Evolutionary conservation across 78 protist genomes (phyloP).

Genomic region (Emiliania huxleyi): DNA sequence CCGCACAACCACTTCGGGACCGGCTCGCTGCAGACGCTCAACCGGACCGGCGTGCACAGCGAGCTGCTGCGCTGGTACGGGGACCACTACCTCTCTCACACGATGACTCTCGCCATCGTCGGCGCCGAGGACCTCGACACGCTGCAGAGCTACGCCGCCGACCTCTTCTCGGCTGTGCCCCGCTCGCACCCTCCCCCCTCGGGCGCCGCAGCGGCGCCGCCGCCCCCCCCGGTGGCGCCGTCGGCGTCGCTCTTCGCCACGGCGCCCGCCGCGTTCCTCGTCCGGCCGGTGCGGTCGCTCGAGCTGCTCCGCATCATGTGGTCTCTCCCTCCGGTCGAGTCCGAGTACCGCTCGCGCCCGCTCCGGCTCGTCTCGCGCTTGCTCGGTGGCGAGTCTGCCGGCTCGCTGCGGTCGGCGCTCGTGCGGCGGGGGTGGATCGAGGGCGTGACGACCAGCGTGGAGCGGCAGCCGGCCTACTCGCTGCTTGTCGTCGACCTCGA

Average conservation of each 20-base stretch:
- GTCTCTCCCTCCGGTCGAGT: no score
- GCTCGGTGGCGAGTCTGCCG: constrained; percentile 16
- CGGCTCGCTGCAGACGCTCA: not conserved
- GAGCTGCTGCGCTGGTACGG: not conserved
- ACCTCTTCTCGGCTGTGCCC: not conserved
- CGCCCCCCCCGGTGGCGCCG: no score
- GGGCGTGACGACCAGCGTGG: not conserved
- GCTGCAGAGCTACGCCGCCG: not conserved
- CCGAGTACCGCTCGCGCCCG: not conserved
- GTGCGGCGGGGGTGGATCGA: not conserved
- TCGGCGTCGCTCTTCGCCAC: no score
- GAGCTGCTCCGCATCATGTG: no score
- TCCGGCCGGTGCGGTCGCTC: no score
- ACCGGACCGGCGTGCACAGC: not conserved
- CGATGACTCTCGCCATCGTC: not conserved
- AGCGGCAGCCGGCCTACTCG: not conserved
- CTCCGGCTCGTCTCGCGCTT: constrained; percentile 7
- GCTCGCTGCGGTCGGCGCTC: not conserved
- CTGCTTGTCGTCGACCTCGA: no score
- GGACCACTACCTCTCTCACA: not conserved
- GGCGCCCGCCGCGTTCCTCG: no score
- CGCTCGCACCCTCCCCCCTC: not conserved
- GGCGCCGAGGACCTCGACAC: not conserved
- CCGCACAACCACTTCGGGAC: not conserved
- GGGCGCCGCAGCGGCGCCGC: not conserved